Percentiles rank a stretch among this genome's conserved stretches.
phyloP scores from a whole-genome alignment of 2,329 filamentous ascomycete genomes.

The Fusarium bulbicola region DNA sequence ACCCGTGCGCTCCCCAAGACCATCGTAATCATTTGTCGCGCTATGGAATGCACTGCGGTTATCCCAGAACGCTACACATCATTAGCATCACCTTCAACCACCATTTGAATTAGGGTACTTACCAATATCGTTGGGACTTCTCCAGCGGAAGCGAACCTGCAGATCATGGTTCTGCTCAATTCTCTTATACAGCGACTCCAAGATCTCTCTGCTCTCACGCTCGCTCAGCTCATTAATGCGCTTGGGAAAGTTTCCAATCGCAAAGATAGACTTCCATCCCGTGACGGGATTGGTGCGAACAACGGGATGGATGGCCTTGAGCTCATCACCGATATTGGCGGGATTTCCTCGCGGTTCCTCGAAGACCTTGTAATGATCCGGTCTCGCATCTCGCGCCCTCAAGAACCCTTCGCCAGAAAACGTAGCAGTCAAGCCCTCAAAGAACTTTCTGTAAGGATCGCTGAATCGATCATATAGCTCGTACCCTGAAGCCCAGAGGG shows the following conservation, averaged over 20 bases:
- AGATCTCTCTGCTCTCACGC: conserved; percentile 53
- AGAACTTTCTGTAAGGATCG: conserved; percentile 58
- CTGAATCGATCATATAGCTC: conserved; percentile 67
- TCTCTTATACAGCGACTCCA: conserved; percentile 53
- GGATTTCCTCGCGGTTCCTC: conserved; percentile 47
- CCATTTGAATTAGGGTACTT: fast-evolving
- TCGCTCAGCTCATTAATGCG: conserved; percentile 55
- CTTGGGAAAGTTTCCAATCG: conserved; percentile 53
- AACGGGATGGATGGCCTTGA: conserved; percentile 63
- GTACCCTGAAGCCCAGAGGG: conserved; percentile 68
- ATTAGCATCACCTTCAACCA: neutral
- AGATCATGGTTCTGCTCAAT: conserved; percentile 59
- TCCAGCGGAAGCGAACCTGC: conserved; percentile 59
- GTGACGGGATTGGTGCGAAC: conserved; percentile 70
- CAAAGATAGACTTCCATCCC: conserved; percentile 63
- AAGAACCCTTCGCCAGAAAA: conserved; percentile 44
- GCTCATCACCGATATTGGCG: conserved; percentile 57
- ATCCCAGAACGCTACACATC: conserved; percentile 64
- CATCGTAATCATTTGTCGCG: conserved; percentile 66
- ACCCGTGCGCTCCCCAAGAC: conserved; percentile 59
- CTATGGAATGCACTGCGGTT: conserved; percentile 67
- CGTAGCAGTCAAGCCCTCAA: conserved; percentile 61
- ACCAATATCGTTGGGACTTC: conserved; percentile 52
- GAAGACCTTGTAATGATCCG: conserved; percentile 46
- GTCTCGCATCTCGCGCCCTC: conserved; percentile 34